Base-by-base conservation (phyloP, 139 green algal genomes). In the Chlamydomonas applanata region DNA sequence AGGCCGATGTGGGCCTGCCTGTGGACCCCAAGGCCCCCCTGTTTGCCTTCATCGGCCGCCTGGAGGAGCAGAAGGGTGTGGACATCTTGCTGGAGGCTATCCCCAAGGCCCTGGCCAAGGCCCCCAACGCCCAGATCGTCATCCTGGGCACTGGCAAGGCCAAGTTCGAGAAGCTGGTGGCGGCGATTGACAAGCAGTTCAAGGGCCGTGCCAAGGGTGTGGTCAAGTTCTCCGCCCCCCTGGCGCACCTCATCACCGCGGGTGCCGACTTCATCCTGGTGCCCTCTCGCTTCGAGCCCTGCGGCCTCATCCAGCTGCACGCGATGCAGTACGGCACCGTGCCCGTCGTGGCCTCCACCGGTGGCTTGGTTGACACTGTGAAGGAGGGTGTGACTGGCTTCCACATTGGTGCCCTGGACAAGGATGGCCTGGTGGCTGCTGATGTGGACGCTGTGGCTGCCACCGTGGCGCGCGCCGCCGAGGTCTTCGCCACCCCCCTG, bases 1-100 rank as follows among this genome's bases (percentile, higher is more conserved):
- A 94, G 84, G 86, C 90, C 16, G 83, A 88, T 74, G 24, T 82
- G 49, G 86, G 86, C 36, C 76, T 91, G 44, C 82, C 82, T 29
- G 79, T 97, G 20, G 89, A 96, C 83, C 89, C 93, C 61, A 77
- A 66, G 27, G 86, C 83, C 16, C 92, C 95, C 13, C 70, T 98
- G 66, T 95, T 97, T 68, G 91, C 87, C 60, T 97, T 96, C 89
- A 97, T 98, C 66, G 94, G 94, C 29, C 87, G 74, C 27, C 90
- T 99, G 71, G 94, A 98, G 86, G 95, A 99, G 90, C 95, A 99
- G 88, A 99, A 99, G 85, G 96, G 96, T 54, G 93, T 97, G 67
- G 96, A 99, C 85, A 97, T 99, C 82, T 83, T 99, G 71, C 77
- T 97, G 46, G 86, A 85, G 72, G 94, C 94, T 29, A 75, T 98